Evolutionary conservation across 169 alveolate genomes (phyloP), one percentile per base, ranked within the genome.

Genomic region (Amoebophrya sp.): DNA sequence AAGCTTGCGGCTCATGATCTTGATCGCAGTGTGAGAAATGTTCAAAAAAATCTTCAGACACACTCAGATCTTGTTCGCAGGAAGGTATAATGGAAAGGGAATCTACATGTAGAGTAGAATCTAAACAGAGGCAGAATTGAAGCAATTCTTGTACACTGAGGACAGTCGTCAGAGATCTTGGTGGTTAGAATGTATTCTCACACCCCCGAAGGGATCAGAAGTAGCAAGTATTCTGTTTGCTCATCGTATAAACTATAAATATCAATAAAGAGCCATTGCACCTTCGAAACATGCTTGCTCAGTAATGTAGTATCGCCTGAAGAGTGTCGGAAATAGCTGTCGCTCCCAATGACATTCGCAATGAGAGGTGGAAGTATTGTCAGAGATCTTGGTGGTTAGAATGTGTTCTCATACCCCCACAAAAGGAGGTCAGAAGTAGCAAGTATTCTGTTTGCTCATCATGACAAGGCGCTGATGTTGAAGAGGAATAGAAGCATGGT

Each of bases 371-470:
- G 29, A 47, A 47, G 29, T 47, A 47, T 18, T 65, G n/a, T 65
- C 83, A 65, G 83, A 65, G 83, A 65, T 65, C 83, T 65, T 65
- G 83, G 83, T 65, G 83, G 83, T 65, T 65, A 36, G n/a, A 65
- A 0, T 29, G 18, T 65, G 83, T 65, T 65, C 83, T 65, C 83
- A 65, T 36, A 65, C 83, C 18, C 3, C 39, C 83, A 0, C 26
- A 26, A 36, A 65, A 65, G n/a, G 38, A 1, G 83, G 83, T 65
- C 83, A 65, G 83, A 65, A 65, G 83, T 65, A 65, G 83, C 83
- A 65, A 65, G 83, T 65, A 65, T 65, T 65, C 83, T 26, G n/a
- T 29, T 6, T 65, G n/a, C 83, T 65, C 83, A 65, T 65, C 83
- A 65, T 36, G 26, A 65, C 3, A 65, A 26, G 3, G 83, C 83